Evolutionary conservation across 768 basidiomycete genomes (phyloP), one percentile per base, ranked within the genome.

Genomic region (Cantharellus anzutake): DNA sequence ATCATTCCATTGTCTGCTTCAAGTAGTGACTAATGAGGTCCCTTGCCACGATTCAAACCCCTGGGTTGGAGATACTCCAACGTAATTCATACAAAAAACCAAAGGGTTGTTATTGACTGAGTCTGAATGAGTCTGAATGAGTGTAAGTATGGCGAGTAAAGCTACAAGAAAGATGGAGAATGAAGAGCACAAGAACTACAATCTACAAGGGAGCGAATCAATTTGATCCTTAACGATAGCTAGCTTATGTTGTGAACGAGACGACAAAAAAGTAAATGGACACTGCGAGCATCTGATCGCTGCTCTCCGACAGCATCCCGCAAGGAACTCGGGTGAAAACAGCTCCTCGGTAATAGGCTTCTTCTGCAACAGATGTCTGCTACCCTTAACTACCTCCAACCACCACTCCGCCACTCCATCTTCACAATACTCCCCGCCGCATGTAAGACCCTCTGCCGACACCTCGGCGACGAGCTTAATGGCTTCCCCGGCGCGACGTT

Each of bases 331-430:
- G 41, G 56, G 56, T 5, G 35, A 40, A 57, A 57, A 57, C 14
- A 57, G 7, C 5, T 16, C 14, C 5, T 57, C 56, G 38, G 37
- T 40, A 5, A 11, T 38, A 14, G 56, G 56, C 14, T 41, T 37
- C 11, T 5, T 14, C 11, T 11, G 14, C 38, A 57, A 41, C 56
- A 41, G 39, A 5, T 5, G 16, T 16, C 40, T 5, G 14, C 38
- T 40, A 14, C 40, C 7, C 56, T 41, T 57, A 16, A 57, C 42
- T 14, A 57, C 56, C 37, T 57, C 56, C 5, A 57, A 14, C 56
- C 56, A 57, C 56, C 56, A 57, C 40, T 57, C 56, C 5, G 56
- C 56, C 37, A 57, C 56, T 5, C 56, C 56, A 40, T 41, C 56
- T 38, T 57, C 37, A 38, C 56, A 57, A 41, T 57, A 41, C 11